Evolutionary conservation across 805 yeast genomes (phyloP).

Genomic region (Candida cerambycidarum): DNA sequence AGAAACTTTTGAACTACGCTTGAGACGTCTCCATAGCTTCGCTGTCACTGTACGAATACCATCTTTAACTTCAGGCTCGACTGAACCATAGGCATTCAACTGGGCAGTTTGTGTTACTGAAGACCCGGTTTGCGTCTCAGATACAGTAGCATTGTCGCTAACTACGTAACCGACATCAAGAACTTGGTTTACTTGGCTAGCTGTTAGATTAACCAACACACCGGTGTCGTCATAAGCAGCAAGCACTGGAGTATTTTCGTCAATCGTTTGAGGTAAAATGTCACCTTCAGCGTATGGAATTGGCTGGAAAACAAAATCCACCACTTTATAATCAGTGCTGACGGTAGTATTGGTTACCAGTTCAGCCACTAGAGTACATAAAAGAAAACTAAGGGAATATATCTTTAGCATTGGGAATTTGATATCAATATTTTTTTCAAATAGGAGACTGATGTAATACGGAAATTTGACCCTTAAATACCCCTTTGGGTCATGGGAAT

Average conservation of each 20-base stretch:
- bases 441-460: slow-evolving; percentile 1
- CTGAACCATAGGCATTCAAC: slow-evolving; percentile 2
- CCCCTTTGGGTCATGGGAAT: neutral
- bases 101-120: slow-evolving; percentile 4
- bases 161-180: slow-evolving; percentile 3
- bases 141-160: neutral
- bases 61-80: neutral
- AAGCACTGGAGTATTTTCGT: slow-evolving; percentile 5
- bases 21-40: slow-evolving; percentile 1
- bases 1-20: neutral
- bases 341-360: slow-evolving; percentile 3
- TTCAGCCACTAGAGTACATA: slow-evolving; percentile 3
- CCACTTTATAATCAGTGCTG: slow-evolving; percentile 3
- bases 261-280: slow-evolving; percentile 2
- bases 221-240: slow-evolving; percentile 5
- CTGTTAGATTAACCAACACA: slow-evolving; percentile 3
- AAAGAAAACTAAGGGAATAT: slow-evolving; percentile 2
- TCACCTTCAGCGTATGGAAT: slow-evolving; percentile 4
- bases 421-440: slow-evolving; percentile 1
- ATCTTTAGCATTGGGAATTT: slow-evolving; percentile 4
- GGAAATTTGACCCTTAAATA: slow-evolving; percentile 1
- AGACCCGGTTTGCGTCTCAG: slow-evolving; percentile 1
- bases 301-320: slow-evolving; percentile 3
- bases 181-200: slow-evolving; percentile 4
- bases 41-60: slow-evolving; percentile 2